These are phyloP conservation scores for Fermentozyma sake DNA, from an alignment of 1,139 yeast species.

Conservation along the genomic window DNA sequence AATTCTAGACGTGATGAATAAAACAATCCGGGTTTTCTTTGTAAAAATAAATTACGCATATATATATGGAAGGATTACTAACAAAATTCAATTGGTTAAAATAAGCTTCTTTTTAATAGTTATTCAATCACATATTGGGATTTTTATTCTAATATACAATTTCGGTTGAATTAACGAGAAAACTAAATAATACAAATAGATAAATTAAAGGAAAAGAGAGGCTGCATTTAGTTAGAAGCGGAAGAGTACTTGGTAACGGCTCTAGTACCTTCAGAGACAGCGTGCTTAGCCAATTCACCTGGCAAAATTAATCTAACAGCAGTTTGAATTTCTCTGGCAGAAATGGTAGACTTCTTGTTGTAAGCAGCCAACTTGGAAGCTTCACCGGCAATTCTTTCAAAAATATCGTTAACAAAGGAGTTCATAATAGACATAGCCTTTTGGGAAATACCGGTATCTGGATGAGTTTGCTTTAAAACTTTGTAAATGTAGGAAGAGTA, in stretches of 20 bases:
- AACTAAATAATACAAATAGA: constrained; percentile 13
- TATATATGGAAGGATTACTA: too few relatives aligned
- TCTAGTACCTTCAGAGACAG: constrained; percentile 99
- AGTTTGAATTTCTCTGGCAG: constrained; percentile 99
- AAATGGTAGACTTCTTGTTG: constrained; percentile 98
- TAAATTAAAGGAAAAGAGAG: constrained; percentile 7
- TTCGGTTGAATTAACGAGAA: constrained; percentile 2
- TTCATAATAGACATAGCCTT: constrained; percentile 99
- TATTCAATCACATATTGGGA: too few relatives aligned
- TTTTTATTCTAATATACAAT: constrained; percentile 10
- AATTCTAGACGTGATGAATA: too few relatives aligned
- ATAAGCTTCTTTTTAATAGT: too few relatives aligned
- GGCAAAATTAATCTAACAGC: constrained; percentile 99
- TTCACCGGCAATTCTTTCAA: constrained; percentile 94
- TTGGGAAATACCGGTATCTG: constrained; percentile 99
- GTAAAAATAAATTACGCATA: too few relatives aligned
- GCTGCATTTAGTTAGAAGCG: constrained; percentile 38
- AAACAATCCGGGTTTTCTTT: too few relatives aligned
- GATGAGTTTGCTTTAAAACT: constrained; percentile 97
- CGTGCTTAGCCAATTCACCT: constrained; percentile 99
- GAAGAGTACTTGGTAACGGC: constrained; percentile 99
- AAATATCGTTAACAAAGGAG: constrained; percentile 95
- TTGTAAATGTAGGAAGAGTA: constrained; percentile 98
- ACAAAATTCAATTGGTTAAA: too few relatives aligned
- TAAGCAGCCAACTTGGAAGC: constrained; percentile 99